These are phyloP conservation scores for Aspergillus cristatus DNA, from an alignment of 495 filamentous ascomycete species.

Conservation along the genomic window DNA sequence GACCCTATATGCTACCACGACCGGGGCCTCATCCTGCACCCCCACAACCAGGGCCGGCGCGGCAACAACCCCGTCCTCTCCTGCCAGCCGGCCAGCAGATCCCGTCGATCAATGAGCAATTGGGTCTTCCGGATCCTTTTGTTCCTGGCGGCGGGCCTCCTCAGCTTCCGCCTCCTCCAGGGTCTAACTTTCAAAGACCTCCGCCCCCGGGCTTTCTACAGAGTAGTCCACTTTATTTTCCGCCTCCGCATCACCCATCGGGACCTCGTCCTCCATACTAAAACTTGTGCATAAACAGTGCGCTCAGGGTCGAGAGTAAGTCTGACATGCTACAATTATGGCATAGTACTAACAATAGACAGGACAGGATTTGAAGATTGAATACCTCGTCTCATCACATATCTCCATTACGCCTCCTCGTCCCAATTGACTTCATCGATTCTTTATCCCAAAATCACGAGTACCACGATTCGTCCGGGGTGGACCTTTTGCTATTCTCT, in stretches of 20 bases:
- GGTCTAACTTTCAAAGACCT: constrained; percentile 30
- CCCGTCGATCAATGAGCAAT: constrained; percentile 16
- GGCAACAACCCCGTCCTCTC: constrained; percentile 28
- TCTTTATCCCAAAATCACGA: no score
- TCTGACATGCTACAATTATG: no score
- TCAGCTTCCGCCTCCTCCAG: constrained; percentile 32
- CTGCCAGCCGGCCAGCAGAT: constrained; percentile 28
- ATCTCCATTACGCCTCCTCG: no score
- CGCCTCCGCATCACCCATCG: constrained; percentile 12
- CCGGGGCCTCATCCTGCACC: constrained; percentile 18
- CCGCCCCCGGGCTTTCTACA: constrained; percentile 23
- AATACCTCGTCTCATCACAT: no score
- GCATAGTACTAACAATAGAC: constrained; percentile 7
- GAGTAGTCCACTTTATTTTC: constrained; percentile 16
- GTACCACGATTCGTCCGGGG: no score
- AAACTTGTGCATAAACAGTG: no score
- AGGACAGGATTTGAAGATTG: no score
- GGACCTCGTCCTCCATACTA: constrained; percentile 9
- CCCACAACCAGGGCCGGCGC: constrained; percentile 2
- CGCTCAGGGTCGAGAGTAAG: no score
- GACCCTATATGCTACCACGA: constrained; percentile 31
- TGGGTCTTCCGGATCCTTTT: constrained; percentile 31
- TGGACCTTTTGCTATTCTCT: no score
- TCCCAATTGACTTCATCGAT: no score
- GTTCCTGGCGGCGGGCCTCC: constrained; percentile 25